These are phyloP conservation scores for Hypoxylon sp. DNA, from an alignment of 2,329 filamentous ascomycete genomes.

Conservation along the genomic window DNA sequence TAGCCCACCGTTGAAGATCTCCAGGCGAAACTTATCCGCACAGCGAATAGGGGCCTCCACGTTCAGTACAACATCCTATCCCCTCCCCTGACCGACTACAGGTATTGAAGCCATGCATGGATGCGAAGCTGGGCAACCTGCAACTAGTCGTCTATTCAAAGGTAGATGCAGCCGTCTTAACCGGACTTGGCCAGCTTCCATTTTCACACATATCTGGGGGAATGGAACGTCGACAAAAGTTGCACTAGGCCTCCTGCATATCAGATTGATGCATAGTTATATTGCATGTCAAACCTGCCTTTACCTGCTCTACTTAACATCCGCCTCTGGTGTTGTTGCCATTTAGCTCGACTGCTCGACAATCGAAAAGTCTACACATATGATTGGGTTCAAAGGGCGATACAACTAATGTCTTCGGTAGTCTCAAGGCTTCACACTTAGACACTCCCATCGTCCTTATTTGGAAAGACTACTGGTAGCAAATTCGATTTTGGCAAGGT, in stretches of 20 bases:
- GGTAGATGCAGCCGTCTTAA: slow-evolving; percentile 39
- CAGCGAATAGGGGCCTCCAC: slow-evolving; percentile 41
- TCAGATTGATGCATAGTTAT: slow-evolving; percentile 51
- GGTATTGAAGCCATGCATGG: slow-evolving; percentile 32
- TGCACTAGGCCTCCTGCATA: slow-evolving; percentile 49
- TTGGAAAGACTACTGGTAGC: background rate
- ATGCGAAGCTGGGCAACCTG: slow-evolving; percentile 34
- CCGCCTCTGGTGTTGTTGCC: slow-evolving; percentile 34
- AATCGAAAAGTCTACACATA: slow-evolving; percentile 16
- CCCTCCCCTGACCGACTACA: slow-evolving; percentile 41
- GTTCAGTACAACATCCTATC: slow-evolving; percentile 28
- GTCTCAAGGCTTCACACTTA: slow-evolving; percentile 1
- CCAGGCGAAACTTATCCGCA: slow-evolving; percentile 32
- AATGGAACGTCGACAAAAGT: slow-evolving; percentile 46
- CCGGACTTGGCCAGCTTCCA: slow-evolving; percentile 44
- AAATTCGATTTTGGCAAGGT: slow-evolving; percentile 3
- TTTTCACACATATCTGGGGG: slow-evolving; percentile 44
- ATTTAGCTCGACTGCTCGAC: slow-evolving; percentile 25
- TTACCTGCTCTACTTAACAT: slow-evolving; percentile 44
- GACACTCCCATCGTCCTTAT: background rate
- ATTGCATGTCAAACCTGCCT: slow-evolving; percentile 50
- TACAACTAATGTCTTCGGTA: slow-evolving; percentile 4
- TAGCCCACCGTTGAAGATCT: slow-evolving; percentile 40
- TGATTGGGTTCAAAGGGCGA: slow-evolving; percentile 10
- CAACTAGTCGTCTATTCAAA: slow-evolving; percentile 34